Evolutionary conservation across 768 basidiomycete species (phyloP), one percentile per base, ranked within the genome.

Genomic region (Gloeostereum incarnatum): DNA sequence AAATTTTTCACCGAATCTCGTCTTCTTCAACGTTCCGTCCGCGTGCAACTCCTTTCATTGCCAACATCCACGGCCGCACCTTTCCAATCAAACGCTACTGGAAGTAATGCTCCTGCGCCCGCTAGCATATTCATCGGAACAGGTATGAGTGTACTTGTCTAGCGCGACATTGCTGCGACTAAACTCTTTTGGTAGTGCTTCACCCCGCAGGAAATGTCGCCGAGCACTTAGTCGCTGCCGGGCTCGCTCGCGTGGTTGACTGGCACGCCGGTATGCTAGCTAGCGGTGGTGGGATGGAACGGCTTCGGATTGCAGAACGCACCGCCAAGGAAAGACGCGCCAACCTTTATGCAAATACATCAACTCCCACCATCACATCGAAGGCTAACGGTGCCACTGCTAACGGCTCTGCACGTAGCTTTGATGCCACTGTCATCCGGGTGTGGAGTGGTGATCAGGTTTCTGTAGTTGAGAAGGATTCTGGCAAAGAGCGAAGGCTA

Each of bases 261-360:
- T 97, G 93, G 93, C 94, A 99, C 56, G 92, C 94, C 11, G 93
- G 93, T 16, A 84, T 98, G 73, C 75, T 99, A 16, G 78, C 89
- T 1, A 73, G 69, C 38, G 66, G 71, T 36, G 91, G 91, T 27
- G 85, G 78, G 4, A 88, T 97, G 76, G 90, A 93, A 50, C 79
- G 78, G 29, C 71, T 97, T 20, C 79, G 93, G 36, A 73, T 77
- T 1, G 89, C 88, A 0, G 93, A 97, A 61, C 81, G 72, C 55
- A 53, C 49, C 34, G 90, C 88, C 16, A 89, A 87, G 56, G 81
- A 87, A 53, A 82, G 75, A 50, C 75, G 78, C 21, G 58, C 68
- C 2, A 76, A 65, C 43, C 65, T 94, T 6, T 91, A 87, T 50
- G 81, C 81, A 18, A 75, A 69, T 50, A 51, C 63, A 2, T 55